phyloP scores from a whole-genome alignment of 495 filamentous ascomycete genomes.

The Xylaria telfairii region DNA sequence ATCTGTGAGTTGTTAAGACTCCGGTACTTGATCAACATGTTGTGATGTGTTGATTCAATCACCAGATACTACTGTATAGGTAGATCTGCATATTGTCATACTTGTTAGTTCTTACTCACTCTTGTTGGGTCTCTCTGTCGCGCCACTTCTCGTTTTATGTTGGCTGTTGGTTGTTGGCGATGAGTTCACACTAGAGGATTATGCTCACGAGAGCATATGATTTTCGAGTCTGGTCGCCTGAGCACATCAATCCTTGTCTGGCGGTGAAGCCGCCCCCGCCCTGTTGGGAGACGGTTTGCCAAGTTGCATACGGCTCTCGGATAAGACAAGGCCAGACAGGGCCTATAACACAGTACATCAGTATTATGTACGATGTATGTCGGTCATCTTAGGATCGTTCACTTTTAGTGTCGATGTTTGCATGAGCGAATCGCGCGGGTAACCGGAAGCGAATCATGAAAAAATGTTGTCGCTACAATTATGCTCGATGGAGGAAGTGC shows the following conservation, averaged over 20 bases:
- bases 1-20: conserved; percentile 11
- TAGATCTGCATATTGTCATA: neutral
- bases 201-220: conserved; percentile 23
- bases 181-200: neutral
- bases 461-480: conserved; percentile 2
- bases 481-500: neutral
- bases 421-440: conserved; percentile 16
- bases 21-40: neutral
- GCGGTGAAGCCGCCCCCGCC: conserved; percentile 20
- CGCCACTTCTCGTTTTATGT: neutral
- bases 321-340: conserved; percentile 4
- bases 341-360: neutral
- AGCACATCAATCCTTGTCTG: conserved; percentile 18
- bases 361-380: conserved; percentile 20
- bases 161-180: conserved; percentile 4
- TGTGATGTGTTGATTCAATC: neutral
- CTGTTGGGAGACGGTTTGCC: neutral
- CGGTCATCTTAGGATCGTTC: conserved; percentile 16
- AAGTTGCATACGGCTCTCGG: conserved; percentile 23
- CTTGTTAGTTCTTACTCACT: neutral
- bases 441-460: conserved; percentile 8
- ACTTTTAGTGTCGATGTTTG: conserved; percentile 11
- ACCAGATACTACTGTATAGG: neutral
- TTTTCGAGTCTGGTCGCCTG: conserved; percentile 12
- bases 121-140: neutral